Base-by-base conservation (phyloP, 2,329 filamentous ascomycete genomes). In the Sarocladium oryzae region DNA sequence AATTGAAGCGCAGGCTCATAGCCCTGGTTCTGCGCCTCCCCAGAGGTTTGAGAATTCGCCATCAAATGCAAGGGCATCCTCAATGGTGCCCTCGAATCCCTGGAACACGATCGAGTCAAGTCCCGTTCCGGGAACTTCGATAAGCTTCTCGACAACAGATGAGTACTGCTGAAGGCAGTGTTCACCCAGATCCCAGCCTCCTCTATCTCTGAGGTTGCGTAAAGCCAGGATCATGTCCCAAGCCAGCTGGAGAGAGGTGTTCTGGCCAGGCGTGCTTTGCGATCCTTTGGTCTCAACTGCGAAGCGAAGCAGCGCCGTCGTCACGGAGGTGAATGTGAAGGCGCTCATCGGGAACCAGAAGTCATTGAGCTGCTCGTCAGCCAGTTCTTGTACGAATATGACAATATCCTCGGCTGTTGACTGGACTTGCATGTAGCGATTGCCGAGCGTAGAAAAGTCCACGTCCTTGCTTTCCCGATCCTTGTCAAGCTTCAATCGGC, bases 321-420 rank as follows among this genome's bases (percentile, higher is more conserved):
- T 67, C 0, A 72, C 69, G 10, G 69, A 71, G 0, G 69, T 66
- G n/a, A 74, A 62, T 6, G 66, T 62, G 45, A 72, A 73, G 1
- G 69, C 64, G 28, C 64, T 63, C 0, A 69, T 60, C 2, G 71
- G 67, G 1, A 73, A 58, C 71, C 72, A 74, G 52, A 73, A 74
- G 32, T 68, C 71, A 3, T 59, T 56, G 4, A 72, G 57, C 16
- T 71, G 67, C 1, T 57, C 23, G 11, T 63, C 62, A 2, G 62
- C 56, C 1, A 75, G 57, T 33, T 72, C 71, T 45, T 69, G 69
- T 0, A 73, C 61, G 11, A 74, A 57, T 6, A 67, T 56, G 0
- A 71, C 65, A 23, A 74, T 70, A 10, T 73, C 68, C 53, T 74
- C 69, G 64, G 2, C 67, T 8, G 21, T 50, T 10, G 7, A 50